Conservation (phyloP, 2,329 filamentous ascomycete species). For the Alternaria sp. region DNA sequence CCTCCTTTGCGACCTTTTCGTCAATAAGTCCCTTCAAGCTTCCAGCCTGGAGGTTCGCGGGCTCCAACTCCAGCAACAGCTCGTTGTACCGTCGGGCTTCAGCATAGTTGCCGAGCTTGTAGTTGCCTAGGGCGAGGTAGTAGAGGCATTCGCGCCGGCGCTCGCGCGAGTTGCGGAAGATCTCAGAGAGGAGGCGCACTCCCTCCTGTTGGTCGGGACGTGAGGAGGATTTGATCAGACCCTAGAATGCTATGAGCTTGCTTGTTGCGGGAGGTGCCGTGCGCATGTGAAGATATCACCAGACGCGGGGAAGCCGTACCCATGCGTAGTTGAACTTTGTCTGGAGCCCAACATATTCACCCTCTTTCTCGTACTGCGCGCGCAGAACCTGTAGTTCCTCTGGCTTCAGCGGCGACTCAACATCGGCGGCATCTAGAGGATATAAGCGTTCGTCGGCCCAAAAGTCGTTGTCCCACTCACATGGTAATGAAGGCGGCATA, state of each 20-base stretch:
- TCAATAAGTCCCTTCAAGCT: conserved; percentile 90
- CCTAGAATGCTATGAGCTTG: conserved; percentile 61
- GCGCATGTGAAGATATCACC: conserved; percentile 1
- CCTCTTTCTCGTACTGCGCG: conserved; percentile 96
- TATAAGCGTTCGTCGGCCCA: conserved; percentile 34
- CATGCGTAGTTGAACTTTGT: conserved; percentile 99
- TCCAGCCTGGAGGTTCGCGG: conserved; percentile 86
- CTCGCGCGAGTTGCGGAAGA: conserved; percentile 93
- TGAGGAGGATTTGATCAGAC: conserved; percentile 89
- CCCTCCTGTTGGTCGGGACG: conserved; percentile 92
- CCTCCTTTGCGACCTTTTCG: conserved; percentile 95
- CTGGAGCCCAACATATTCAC: conserved; percentile 94
- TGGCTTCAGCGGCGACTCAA: conserved; percentile 92
- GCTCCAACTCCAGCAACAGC: conserved; percentile 87
- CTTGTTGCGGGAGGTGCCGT: conserved; percentile 6
- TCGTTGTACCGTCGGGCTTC: conserved; percentile 97
- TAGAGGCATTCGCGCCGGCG: conserved; percentile 97
- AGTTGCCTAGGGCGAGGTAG: conserved; percentile 96
- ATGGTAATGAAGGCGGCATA: conserved; percentile 51
- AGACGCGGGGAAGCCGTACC: conserved; percentile 64
- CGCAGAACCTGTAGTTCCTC: conserved; percentile 93
- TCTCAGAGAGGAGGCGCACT: conserved; percentile 91
- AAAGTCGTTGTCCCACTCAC: conserved; percentile 33
- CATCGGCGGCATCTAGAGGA: conserved; percentile 87
- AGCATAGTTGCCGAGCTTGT: conserved; percentile 97